A percentile compares a stretch with the other conserved stretches of the same genome.
Conservation (phyloP, 78 protist species). For the Tieghemostelium lacteum region DNA sequence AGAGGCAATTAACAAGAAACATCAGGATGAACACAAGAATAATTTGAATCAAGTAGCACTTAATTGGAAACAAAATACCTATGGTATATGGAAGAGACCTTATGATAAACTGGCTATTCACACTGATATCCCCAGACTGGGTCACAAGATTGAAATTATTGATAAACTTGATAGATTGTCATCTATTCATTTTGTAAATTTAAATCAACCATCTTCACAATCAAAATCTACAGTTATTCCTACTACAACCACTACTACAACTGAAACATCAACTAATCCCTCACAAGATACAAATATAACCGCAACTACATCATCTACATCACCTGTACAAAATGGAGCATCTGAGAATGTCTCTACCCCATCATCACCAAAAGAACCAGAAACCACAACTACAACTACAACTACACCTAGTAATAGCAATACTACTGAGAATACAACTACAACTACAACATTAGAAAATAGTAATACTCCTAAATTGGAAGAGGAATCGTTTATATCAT, state of each 20-base stretch:
- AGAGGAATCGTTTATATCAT: too few species aligned
- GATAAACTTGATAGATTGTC: slow-evolving; percentile 42
- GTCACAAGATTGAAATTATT: slow-evolving; percentile 69
- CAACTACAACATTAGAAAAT: background rate
- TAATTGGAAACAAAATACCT: slow-evolving; percentile 55
- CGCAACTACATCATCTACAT: background rate
- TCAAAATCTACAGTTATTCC: background rate
- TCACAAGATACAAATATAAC: background rate
- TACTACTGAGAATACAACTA: background rate
- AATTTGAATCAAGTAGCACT: slow-evolving; percentile 75
- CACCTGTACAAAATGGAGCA: background rate
- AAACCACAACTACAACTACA: background rate
- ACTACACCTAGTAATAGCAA: background rate
- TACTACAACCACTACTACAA: background rate
- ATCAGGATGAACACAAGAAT: slow-evolving; percentile 59
- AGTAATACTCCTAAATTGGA: slow-evolving; percentile 11
- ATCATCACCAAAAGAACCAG: background rate
- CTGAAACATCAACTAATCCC: too few species aligned
- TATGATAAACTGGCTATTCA: slow-evolving; percentile 75
- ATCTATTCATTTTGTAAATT: slow-evolving; percentile 27
- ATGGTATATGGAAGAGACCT: slow-evolving; percentile 75
- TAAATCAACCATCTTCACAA: slow-evolving; percentile 20
- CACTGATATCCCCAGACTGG: slow-evolving; percentile 71
- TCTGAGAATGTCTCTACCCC: background rate
- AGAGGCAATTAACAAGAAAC: background rate